Evolutionary conservation across 2,329 filamentous ascomycete genomes (phyloP), one percentile per base, ranked within the genome.

Genomic region (Monosporascus sp.): DNA sequence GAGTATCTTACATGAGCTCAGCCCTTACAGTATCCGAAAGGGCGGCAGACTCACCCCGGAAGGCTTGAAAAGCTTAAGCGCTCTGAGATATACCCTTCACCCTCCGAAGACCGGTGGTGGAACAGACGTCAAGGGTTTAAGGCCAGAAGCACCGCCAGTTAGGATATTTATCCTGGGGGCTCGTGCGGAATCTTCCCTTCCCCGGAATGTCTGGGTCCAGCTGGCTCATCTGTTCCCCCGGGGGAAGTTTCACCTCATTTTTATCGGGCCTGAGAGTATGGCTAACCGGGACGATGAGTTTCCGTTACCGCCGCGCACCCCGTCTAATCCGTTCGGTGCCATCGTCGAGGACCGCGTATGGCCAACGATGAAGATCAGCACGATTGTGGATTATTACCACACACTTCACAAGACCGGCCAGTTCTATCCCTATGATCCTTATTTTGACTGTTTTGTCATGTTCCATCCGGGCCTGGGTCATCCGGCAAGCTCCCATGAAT

Each of bases 381-480:
- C 95, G 0, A 96, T 92, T 65, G 93, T 97, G 49, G 94, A 99
- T 63, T 97, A 99, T 74, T 99, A 95, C 75, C 93, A 99, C 72
- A 97, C 90, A 2, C 83, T 99, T 62, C 93, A 99, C 74, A 84
- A 91, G 68, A 89, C 93, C 0, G 88, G 90, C 47, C 82, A 92
- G 67, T 99, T 97, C 74, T 84, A 89, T 53, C 94, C 95, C 0
- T 97, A 95, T 68, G 94, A 99, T 68, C 94, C 94, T 1, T 99
- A 99, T 74, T 96, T 99, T 70, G 94, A 99, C 76, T 94, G 89
- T 71, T 96, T 99, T 67, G 85, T 99, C 65, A 81, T 97, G 49
- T 99, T 97, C 79, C 95, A 99, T 66, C 95, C 95, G 0, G 95
- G 95, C 8, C 81, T 99, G 18, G 95, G 94, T 14, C 94, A 99